Evolutionary conservation across 768 basidiomycete genomes (phyloP).

Genomic region (Phlebiopsis flavidoalba): DNA sequence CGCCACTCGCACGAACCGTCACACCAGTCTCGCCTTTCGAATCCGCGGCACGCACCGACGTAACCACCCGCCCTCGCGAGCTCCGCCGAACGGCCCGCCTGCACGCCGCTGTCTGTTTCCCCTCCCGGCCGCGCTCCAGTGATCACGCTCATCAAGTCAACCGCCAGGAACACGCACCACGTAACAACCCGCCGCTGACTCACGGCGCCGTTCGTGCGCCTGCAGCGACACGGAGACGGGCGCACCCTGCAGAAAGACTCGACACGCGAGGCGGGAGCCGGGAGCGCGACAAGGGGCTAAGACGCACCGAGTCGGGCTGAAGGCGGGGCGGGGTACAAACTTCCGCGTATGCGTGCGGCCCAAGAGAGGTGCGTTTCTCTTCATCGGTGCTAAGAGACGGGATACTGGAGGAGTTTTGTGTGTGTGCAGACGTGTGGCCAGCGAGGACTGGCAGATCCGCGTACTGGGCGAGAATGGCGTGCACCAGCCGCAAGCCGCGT

Average conservation of each 20-base stretch:
- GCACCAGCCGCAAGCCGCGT: too few relatives aligned
- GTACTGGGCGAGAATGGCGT: too few relatives aligned
- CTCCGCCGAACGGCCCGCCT: not conserved
- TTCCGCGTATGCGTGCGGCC: constrained; percentile 1
- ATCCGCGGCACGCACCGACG: too few relatives aligned
- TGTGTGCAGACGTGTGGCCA: not conserved
- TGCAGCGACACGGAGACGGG: not conserved
- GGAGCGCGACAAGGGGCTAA: not conserved
- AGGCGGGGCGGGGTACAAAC: not conserved
- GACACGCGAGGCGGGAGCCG: not conserved
- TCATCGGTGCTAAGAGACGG: not conserved
- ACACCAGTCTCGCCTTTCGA: too few relatives aligned
- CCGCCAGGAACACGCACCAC: constrained; percentile 2
- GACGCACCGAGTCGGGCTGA: too few relatives aligned
- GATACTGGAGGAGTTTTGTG: not conserved
- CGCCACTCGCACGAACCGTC: too few relatives aligned
- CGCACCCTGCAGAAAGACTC: not conserved
- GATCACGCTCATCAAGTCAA: constrained; percentile 7
- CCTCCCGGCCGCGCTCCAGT: not conserved
- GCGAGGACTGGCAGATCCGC: not conserved
- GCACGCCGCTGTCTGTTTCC: not conserved
- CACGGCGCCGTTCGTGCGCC: not conserved
- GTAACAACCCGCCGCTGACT: constrained; percentile 4
- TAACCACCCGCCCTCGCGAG: not conserved
- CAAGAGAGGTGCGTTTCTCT: not conserved